These are phyloP conservation scores for Phellopilus nigrolimitatus DNA, from an alignment of 1,284 basidiomycete genomes.

Conservation along the genomic window DNA sequence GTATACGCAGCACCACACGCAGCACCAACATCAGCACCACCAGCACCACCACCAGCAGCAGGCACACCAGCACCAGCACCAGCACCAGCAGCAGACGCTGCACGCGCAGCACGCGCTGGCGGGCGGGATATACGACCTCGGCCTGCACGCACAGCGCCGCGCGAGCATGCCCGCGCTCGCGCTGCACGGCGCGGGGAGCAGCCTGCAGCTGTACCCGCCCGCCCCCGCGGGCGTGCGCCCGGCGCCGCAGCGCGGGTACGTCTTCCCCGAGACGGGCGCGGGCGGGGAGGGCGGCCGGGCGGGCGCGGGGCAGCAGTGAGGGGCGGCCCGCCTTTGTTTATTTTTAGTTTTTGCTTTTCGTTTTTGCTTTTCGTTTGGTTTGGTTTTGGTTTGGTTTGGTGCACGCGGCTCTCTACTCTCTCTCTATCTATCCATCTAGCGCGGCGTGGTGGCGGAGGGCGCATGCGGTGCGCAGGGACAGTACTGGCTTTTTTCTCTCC, in stretches of 20 bases:
- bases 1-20: background rate
- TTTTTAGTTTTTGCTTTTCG: background rate
- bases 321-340: too few relatives aligned
- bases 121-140: background rate
- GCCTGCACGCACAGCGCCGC: background rate
- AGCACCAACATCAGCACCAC: background rate
- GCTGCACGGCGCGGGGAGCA: background rate
- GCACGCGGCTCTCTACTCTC: background rate
- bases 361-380: background rate
- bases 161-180: background rate
- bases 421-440: too few relatives aligned
- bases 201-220: background rate
- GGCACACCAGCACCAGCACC: background rate
- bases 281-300: background rate
- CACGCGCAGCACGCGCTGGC: background rate
- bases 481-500: background rate
- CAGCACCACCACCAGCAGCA: too few relatives aligned
- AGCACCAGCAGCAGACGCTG: conserved; percentile 5
- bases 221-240: background rate
- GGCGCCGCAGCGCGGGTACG: conserved; percentile 3
- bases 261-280: conserved; percentile 1
- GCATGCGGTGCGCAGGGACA: background rate
- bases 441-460: too few relatives aligned
- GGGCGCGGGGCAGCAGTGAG: background rate
- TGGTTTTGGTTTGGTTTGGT: background rate